Evolutionary conservation across 257 asterid genomes (phyloP).

Genomic region (Echium plantagineum): DNA sequence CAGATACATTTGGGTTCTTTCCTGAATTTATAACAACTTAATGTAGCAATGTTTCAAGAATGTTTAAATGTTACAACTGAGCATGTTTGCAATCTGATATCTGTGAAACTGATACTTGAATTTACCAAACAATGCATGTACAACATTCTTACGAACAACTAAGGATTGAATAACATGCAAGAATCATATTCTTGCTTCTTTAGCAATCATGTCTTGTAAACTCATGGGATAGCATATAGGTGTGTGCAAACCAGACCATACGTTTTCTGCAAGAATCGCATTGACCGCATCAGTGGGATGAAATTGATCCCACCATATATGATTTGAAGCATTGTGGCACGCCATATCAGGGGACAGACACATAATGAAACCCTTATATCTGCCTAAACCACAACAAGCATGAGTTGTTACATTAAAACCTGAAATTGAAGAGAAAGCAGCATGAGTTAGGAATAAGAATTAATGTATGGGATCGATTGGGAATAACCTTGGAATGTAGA

Average conservation of each 20-base stretch:
- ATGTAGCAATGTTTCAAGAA: too few relatives aligned
- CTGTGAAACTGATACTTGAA: not conserved
- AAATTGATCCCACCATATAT: conserved; percentile 96
- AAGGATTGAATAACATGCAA: not conserved
- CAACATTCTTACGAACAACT: not conserved
- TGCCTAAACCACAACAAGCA: conserved; percentile 93
- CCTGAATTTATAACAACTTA: not conserved
- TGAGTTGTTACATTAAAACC: conserved; percentile 61
- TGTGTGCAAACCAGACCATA: conserved; percentile 59
- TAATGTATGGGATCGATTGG: not conserved
- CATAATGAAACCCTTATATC: conserved; percentile 50
- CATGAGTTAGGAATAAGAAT: conserved; percentile 1
- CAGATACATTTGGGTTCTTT: not conserved
- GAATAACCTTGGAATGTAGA: not conserved
- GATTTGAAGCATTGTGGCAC: conserved; percentile 54
- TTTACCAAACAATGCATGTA: not conserved
- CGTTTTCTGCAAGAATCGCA: conserved; percentile 62
- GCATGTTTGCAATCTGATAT: not conserved
- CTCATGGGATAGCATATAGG: conserved; percentile 85
- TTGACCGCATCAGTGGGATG: conserved; percentile 87
- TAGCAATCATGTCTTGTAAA: conserved; percentile 60
- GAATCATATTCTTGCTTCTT: conserved; percentile 3
- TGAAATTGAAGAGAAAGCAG: conserved; percentile 15
- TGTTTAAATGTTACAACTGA: not conserved
- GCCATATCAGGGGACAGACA: conserved; percentile 87